Evolutionary conservation across 257 asterid species (phyloP).

Genomic region (Scutellaria baicalensis): DNA sequence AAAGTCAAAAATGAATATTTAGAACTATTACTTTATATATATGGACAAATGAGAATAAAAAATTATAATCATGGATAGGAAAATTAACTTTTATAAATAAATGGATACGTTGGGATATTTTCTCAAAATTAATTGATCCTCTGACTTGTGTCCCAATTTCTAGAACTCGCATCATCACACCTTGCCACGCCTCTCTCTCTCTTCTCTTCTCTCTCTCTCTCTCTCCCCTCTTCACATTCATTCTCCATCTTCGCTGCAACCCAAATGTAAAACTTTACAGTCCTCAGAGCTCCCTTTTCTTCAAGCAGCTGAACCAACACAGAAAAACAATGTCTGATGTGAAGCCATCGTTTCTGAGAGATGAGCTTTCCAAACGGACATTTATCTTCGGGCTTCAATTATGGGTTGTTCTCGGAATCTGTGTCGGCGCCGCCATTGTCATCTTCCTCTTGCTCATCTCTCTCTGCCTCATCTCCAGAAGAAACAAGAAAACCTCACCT

Average conservation of each 20-base stretch:
- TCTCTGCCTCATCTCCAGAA: conserved; percentile 63
- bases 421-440: conserved; percentile 69
- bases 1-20: too few species aligned
- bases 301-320: neutral
- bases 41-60: too few species aligned
- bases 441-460: conserved; percentile 53
- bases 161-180: conserved; percentile 43
- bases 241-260: neutral
- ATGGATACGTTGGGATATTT: neutral
- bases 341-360: conserved; percentile 31
- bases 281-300: neutral
- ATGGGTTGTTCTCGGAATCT: conserved; percentile 76
- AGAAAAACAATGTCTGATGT: conserved; percentile 34
- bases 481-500: conserved; percentile 28
- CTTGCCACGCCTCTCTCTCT: conserved; percentile 13
- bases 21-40: too few species aligned
- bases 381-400: conserved; percentile 67
- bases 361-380: conserved; percentile 49
- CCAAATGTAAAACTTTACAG: conserved; percentile 7
- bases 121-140: neutral
- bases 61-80: too few species aligned
- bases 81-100: too few species aligned
- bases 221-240: neutral
- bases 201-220: neutral
- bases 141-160: conserved; percentile 27